These are phyloP conservation scores for Vigna nakashimae DNA, from an alignment of 306 rosid species.

Conservation along the genomic window DNA sequence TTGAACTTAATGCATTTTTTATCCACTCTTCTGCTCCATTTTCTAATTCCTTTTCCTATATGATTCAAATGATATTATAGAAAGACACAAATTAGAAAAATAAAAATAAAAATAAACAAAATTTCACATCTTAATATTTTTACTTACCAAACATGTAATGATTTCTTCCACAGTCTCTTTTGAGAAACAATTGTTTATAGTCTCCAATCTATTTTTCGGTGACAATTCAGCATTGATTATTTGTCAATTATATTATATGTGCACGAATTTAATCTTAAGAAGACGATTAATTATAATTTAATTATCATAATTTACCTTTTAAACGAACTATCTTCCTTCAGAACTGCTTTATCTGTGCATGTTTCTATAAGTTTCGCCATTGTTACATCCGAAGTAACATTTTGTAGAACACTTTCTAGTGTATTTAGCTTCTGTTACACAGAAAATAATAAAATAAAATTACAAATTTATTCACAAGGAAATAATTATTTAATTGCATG, in stretches of 20 bases:
- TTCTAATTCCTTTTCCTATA: slow-evolving; percentile 41
- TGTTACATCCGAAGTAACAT: slow-evolving; percentile 30
- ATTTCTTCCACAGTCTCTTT: slow-evolving; percentile 46
- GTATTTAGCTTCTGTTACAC: slow-evolving; percentile 28
- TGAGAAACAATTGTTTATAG: slow-evolving; percentile 46
- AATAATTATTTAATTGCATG: no score
- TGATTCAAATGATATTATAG: background rate
- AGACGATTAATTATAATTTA: no score
- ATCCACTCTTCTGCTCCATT: slow-evolving; percentile 41
- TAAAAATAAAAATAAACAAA: background rate
- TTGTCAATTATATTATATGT: background rate
- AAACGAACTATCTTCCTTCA: slow-evolving; percentile 18
- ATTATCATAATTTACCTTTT: slow-evolving; percentile 1
- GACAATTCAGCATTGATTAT: background rate
- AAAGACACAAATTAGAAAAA: background rate
- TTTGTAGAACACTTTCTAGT: slow-evolving; percentile 29
- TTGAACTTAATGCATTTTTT: background rate
- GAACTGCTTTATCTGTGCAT: slow-evolving; percentile 5
- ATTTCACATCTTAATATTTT: background rate
- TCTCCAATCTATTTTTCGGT: background rate
- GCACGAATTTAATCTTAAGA: background rate
- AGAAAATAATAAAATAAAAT: background rate
- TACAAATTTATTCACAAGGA: no score
- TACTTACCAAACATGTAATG: slow-evolving; percentile 40
- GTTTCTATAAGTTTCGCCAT: slow-evolving; percentile 3